Conservation (phyloP, 345 rosid genomes). For the Acer negundo region DNA sequence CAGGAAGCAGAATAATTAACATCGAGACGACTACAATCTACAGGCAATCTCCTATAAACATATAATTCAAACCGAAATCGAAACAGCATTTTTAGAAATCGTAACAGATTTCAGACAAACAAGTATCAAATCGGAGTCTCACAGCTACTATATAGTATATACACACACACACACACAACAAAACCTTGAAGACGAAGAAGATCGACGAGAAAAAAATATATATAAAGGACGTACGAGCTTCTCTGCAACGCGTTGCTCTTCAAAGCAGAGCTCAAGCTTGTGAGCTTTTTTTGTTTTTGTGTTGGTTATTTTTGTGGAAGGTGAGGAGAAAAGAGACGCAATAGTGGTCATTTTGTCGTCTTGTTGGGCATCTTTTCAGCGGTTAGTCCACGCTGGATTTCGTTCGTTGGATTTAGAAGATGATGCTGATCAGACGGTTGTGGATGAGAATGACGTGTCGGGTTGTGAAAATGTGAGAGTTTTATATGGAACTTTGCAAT, state of each 20-base stretch:
- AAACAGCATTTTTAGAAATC: neutral
- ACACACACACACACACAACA: neutral
- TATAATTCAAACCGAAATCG: neutral
- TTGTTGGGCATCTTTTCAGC: slow-evolving; percentile 29
- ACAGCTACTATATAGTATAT: neutral
- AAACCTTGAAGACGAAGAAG: neutral
- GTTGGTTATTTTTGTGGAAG: slow-evolving; percentile 29
- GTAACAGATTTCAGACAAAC: neutral
- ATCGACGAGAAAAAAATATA: neutral
- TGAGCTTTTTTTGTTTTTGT: neutral
- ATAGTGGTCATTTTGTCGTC: slow-evolving; percentile 19
- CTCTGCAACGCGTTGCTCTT: neutral
- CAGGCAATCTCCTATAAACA: neutral
- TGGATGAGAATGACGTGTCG: neutral
- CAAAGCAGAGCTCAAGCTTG: neutral
- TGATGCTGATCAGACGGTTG: slow-evolving; percentile 21
- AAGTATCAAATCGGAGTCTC: neutral
- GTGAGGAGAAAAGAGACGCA: slow-evolving; percentile 19
- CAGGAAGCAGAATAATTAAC: neutral
- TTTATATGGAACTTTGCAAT: neutral
- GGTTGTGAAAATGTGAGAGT: neutral
- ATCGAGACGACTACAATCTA: neutral
- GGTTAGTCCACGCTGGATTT: slow-evolving; percentile 27
- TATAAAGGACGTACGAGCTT: neutral
- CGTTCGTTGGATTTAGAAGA: slow-evolving; percentile 27